Conservation (phyloP, 352 stramenopile genomes). For the Phytophthora cryptogea region DNA sequence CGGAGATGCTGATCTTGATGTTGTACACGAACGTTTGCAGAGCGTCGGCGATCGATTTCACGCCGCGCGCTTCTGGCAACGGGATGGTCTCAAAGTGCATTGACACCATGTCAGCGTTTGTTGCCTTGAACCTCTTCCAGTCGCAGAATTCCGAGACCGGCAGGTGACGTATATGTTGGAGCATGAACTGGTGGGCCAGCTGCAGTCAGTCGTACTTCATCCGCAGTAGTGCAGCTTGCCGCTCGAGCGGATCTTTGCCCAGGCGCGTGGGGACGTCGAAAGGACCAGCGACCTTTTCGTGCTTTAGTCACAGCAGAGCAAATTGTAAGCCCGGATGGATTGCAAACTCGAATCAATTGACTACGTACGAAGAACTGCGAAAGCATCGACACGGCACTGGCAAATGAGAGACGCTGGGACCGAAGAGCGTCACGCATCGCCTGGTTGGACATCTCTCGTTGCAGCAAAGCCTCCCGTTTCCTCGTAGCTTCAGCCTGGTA, state of each 20-base stretch:
- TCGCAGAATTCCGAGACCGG: conserved; percentile 36
- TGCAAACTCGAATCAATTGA: neutral
- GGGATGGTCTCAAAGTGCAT: conserved; percentile 48
- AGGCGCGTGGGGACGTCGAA: conserved; percentile 30
- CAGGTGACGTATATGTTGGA: conserved; percentile 29
- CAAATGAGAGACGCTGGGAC: conserved; percentile 26
- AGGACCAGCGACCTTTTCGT: conserved; percentile 23
- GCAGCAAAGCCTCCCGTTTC: conserved; percentile 16
- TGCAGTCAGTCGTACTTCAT: conserved; percentile 36
- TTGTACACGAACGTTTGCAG: conserved; percentile 48
- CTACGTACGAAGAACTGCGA: conserved; percentile 22
- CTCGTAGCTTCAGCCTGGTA: conserved; percentile 10
- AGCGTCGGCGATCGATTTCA: conserved; percentile 45
- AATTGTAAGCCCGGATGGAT: neutral
- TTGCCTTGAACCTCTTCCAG: conserved; percentile 43
- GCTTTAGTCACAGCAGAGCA: neutral
- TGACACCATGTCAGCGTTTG: conserved; percentile 35
- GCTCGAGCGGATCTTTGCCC: conserved; percentile 6
- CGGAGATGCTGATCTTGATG: conserved; percentile 53
- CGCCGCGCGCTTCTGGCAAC: conserved; percentile 26
- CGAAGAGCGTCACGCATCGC: conserved; percentile 21
- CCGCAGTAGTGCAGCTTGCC: conserved; percentile 12
- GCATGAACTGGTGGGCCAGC: conserved; percentile 31
- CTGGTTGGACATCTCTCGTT: conserved; percentile 20
- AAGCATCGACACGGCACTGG: conserved; percentile 29